Evolutionary conservation across 306 rosid species (phyloP), one percentile per base, ranked within the genome.

Genomic region (Oemleria cerasiformis): DNA sequence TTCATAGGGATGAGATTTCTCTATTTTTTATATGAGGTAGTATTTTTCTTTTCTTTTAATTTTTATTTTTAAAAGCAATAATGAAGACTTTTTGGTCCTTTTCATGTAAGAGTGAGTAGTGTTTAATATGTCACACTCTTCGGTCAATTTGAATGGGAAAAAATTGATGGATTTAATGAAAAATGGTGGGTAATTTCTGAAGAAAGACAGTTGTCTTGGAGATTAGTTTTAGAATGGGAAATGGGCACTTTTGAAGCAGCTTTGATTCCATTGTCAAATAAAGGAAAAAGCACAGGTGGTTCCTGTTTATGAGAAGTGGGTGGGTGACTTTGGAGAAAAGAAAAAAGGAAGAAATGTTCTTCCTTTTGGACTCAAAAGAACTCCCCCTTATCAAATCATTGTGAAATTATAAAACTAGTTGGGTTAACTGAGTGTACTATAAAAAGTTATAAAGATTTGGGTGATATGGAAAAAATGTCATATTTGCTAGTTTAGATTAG

Each of bases 121-220:
- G 40, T 34, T 25, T 14, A 49, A 49, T 16, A 34, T 9, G 20
- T 58, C 63, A 30, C 10, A 30, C 63, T 60, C 38, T 30, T 21
- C 5, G 9, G 10, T 36, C 21, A 36, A 60, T 60, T 34, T 36
- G 44, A 36, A 16, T 15, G 43, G 65, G 16, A 34, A 14, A 16
- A 1, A 7, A 10, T 60, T 7, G 8, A 8, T 30, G 41, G 20
- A 3, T 30, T 4, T 2, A 19, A 8, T 59, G 42, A 85, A 90
- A 87, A 82, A 84, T 20, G 41, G 61, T 79, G 63, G 74, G 75
- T 79, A 81, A 83, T 77, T 74, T 77, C 80, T 77, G 80, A 65
- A 68, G 71, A 77, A 83, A 82, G 86, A 87, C 90, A 89, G 88
- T 67, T 86, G 96, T 86, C 86, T 83, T 83, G 59, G 60, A 64